These are phyloP conservation scores for Bryoerythrophyllum caledonicum DNA, from an alignment of 225 moss, liverwort and hornwort species.

Conservation along the genomic window DNA sequence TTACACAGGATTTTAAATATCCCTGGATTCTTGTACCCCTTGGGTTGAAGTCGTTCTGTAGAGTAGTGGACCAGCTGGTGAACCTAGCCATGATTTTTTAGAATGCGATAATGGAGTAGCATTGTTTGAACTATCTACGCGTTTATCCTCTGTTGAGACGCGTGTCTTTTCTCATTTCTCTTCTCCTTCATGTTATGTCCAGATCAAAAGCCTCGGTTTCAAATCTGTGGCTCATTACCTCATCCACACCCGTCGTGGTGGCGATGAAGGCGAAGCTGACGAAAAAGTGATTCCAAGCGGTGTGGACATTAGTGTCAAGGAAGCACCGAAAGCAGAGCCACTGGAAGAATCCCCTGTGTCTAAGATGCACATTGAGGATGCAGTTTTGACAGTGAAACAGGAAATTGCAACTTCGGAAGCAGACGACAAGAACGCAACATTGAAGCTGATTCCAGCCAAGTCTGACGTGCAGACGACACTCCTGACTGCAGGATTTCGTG, in stretches of 20 bases:
- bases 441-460: background rate
- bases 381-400: background rate
- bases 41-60: background rate
- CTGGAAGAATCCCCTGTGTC: background rate
- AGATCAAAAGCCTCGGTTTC: slow-evolving; percentile 53
- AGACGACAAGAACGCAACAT: background rate
- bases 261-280: background rate
- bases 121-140: background rate
- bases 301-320: background rate
- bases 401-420: background rate
- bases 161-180: background rate
- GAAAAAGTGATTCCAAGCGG: background rate
- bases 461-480: slow-evolving; percentile 24
- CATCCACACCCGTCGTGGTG: slow-evolving; percentile 55
- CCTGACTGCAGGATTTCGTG: slow-evolving; percentile 36
- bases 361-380: background rate
- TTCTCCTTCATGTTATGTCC: slow-evolving; percentile 3
- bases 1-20: background rate
- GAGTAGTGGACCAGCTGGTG: background rate
- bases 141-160: background rate
- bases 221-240: slow-evolving; percentile 78
- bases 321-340: background rate
- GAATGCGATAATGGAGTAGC: background rate
- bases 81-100: background rate
- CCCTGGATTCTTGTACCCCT: background rate